Evolutionary conservation across 768 basidiomycete genomes (phyloP).

Genomic region (Mycena rebaudengoi): DNA sequence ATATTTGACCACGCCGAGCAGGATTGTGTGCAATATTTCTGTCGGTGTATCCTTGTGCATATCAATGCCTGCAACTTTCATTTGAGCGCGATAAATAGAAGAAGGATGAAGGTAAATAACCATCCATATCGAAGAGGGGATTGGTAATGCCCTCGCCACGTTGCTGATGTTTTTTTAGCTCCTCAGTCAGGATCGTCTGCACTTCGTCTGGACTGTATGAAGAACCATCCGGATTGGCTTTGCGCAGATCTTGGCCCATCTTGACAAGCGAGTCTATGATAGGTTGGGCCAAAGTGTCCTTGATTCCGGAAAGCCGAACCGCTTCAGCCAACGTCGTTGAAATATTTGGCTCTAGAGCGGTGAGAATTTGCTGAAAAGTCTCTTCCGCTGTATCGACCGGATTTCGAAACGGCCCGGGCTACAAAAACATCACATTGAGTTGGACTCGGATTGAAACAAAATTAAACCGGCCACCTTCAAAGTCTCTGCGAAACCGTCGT

Average conservation of each 20-base stretch:
- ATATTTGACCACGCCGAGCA: conserved; percentile 46
- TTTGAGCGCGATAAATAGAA: neutral
- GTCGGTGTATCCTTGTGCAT: conserved; percentile 42
- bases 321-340: neutral
- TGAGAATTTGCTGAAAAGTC: conserved; percentile 15
- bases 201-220: neutral
- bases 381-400: neutral
- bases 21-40: conserved; percentile 43
- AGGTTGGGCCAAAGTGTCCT: neutral
- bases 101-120: neutral
- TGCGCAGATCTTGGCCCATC: neutral
- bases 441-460: neutral
- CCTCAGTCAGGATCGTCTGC: neutral
- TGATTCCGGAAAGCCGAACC: neutral
- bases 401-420: neutral
- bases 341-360: conserved; percentile 9
- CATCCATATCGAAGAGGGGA: neutral
- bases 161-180: neutral
- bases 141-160: neutral
- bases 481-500: neutral
- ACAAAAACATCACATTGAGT: neutral
- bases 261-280: neutral
- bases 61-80: conserved; percentile 28
- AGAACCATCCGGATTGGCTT: neutral
- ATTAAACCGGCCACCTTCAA: neutral